Evolutionary conservation across 352 stramenopile species (phyloP).

Genomic region (Globisporangium abappressorium): DNA sequence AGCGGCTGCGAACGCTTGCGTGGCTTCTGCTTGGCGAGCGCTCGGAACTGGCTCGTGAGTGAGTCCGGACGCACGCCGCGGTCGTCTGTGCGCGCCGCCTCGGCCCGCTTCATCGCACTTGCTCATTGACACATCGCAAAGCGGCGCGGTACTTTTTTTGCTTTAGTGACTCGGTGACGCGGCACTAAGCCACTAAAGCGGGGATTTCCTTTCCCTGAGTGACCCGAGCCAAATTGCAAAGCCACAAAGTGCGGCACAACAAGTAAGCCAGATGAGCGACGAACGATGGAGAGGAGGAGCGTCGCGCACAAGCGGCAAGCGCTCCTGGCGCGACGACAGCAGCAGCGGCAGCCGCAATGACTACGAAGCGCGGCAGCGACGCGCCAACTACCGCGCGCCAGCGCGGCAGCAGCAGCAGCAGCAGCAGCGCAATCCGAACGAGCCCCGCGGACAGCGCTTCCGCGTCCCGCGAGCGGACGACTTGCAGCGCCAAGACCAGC

Average conservation of each 20-base stretch:
- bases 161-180: not conserved
- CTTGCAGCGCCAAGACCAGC: conserved; percentile 22
- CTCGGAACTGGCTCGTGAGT: conserved; percentile 39
- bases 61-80: conserved; percentile 41
- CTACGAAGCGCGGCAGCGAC: conserved; percentile 3
- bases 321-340: conserved; percentile 5
- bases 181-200: not conserved
- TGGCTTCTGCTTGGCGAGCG: conserved; percentile 31
- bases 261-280: conserved; percentile 8
- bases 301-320: conserved; percentile 6
- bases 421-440: not conserved
- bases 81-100: conserved; percentile 17
- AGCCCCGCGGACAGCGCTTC: conserved; percentile 19
- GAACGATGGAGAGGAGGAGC: not conserved
- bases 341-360: not conserved
- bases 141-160: not conserved
- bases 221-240: not conserved
- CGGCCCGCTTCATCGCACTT: conserved; percentile 1
- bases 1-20: conserved; percentile 17
- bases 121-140: conserved; percentile 5
- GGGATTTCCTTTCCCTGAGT: not conserved
- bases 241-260: not conserved
- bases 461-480: conserved; percentile 25
- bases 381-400: not conserved
- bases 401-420: conserved; percentile 2